These are phyloP conservation scores for Tetragonia tetragonoides DNA, from an alignment of 148 eudicot genomes.

Conservation along the genomic window DNA sequence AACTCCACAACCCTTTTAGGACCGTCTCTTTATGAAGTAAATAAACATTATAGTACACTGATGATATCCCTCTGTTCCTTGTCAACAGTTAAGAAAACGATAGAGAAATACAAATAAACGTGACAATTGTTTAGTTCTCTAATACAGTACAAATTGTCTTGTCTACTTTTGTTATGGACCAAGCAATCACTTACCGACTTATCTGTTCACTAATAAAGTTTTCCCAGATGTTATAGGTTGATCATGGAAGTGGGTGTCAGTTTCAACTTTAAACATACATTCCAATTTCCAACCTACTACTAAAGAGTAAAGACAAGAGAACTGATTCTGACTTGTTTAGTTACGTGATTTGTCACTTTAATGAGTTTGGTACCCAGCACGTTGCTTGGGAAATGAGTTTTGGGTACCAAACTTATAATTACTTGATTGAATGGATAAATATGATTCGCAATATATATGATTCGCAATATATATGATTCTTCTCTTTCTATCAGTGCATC, in stretches of 20 bases:
- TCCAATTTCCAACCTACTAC: background rate
- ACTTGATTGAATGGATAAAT: conserved; percentile 11
- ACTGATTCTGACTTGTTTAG: conserved; percentile 29
- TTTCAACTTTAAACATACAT: conserved; percentile 13
- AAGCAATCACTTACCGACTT: background rate
- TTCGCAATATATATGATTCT: background rate
- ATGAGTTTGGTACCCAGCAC: background rate
- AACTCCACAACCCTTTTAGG: too few relatives aligned
- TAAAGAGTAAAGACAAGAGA: background rate
- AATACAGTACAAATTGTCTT: too few relatives aligned
- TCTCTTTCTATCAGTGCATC: background rate
- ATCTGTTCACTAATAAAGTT: background rate
- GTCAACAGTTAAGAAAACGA: background rate
- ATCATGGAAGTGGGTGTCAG: conserved; percentile 10
- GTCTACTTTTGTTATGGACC: background rate
- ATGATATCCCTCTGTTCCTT: too few relatives aligned
- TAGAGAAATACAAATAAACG: background rate
- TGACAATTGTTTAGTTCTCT: background rate
- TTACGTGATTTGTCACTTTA: conserved; percentile 8
- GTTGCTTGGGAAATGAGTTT: conserved; percentile 21
- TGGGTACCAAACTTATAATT: background rate
- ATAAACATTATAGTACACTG: too few relatives aligned
- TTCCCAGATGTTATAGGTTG: background rate
- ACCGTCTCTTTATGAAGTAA: too few relatives aligned
- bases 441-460: background rate